These are phyloP conservation scores for Echeveria elegans DNA, from an alignment of 164 flowering plant species.

Conservation along the genomic window DNA sequence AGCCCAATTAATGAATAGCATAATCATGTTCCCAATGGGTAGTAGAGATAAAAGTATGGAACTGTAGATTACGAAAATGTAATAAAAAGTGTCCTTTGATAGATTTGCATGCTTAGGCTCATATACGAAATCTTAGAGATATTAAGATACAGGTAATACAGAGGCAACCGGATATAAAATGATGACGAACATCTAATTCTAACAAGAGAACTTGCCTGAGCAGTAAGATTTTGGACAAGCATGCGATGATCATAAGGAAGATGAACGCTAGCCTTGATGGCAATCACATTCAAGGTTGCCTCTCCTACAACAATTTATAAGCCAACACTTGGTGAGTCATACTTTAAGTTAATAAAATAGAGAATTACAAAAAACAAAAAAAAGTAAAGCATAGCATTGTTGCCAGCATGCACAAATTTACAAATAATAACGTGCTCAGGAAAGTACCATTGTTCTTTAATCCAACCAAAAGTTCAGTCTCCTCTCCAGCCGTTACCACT, in stretches of 20 bases:
- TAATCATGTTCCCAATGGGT: neutral
- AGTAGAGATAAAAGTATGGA: neutral
- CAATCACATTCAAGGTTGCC: conserved; percentile 51
- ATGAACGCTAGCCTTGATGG: conserved; percentile 75
- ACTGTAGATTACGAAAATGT: too few species aligned
- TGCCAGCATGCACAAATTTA: neutral
- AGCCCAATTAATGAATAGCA: neutral
- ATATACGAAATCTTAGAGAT: too few species aligned
- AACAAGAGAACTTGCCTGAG: conserved; percentile 37
- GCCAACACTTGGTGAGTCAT: neutral
- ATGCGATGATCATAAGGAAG: conserved; percentile 69
- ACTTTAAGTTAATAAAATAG: neutral
- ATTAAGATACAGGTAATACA: too few species aligned
- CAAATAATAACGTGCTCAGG: neutral
- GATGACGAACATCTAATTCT: too few species aligned
- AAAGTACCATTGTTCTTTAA: conserved; percentile 73
- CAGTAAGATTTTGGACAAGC: conserved; percentile 78
- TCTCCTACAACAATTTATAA: conserved; percentile 35
- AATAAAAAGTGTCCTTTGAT: too few species aligned
- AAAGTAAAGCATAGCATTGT: neutral
- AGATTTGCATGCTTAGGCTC: too few species aligned
- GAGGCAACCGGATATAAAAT: too few species aligned
- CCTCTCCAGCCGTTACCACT: conserved; percentile 87
- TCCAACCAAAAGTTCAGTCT: conserved; percentile 79
- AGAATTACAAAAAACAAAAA: too few species aligned